phyloP scores from a whole-genome alignment of 805 yeast species.

The Candida ascalaphidarum region DNA sequence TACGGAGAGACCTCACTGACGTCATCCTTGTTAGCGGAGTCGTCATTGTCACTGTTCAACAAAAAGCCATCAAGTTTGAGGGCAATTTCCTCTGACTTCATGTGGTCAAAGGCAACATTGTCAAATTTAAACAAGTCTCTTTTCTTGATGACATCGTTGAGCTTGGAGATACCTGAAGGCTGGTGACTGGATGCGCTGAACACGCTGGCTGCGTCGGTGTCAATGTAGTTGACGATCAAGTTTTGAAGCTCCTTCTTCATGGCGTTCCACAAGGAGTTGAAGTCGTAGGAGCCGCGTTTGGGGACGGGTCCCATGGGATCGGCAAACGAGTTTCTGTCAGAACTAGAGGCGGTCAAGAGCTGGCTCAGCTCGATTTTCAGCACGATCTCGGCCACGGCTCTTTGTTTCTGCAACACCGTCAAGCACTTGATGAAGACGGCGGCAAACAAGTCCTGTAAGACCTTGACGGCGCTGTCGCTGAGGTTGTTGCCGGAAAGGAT shows the following conservation, averaged over 20 bases:
- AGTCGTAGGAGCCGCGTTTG: slow-evolving; percentile 5
- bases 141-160: slow-evolving; percentile 14
- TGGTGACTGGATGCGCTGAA: background rate
- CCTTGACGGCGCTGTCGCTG: slow-evolving; percentile 42
- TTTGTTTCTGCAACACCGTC: slow-evolving; percentile 61
- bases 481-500: slow-evolving; percentile 17
- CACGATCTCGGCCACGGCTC: slow-evolving; percentile 54
- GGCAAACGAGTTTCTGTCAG: slow-evolving; percentile 4
- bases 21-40: slow-evolving; percentile 3
- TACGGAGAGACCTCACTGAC: slow-evolving; percentile 28
- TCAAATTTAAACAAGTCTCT: slow-evolving; percentile 22
- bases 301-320: slow-evolving; percentile 1
- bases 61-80: slow-evolving; percentile 29
- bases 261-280: slow-evolving; percentile 20
- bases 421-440: slow-evolving; percentile 57
- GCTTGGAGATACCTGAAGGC: too few relatives aligned
- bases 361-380: slow-evolving; percentile 18
- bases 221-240: slow-evolving; percentile 24
- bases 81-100: too few relatives aligned
- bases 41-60: slow-evolving; percentile 29
- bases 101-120: slow-evolving; percentile 20
- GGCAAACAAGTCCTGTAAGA: slow-evolving; percentile 65
- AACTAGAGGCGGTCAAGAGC: slow-evolving; percentile 5
- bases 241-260: slow-evolving; percentile 23
- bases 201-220: slow-evolving; percentile 16